These are phyloP conservation scores for Umbelopsis sp. DNA, from an alignment of 371 early-diverging fungal species.

Conservation along the genomic window DNA sequence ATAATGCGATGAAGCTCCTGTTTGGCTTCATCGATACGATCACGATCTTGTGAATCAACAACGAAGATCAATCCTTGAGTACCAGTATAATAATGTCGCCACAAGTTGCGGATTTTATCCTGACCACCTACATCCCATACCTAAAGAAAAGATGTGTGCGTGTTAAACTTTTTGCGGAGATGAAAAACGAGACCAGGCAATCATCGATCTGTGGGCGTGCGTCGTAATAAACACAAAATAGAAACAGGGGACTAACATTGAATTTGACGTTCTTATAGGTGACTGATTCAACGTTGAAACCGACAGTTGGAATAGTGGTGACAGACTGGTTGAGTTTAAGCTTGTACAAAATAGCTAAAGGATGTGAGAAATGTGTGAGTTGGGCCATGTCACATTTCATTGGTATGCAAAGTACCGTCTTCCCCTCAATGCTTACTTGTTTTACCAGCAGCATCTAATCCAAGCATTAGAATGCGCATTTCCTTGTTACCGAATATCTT, in stretches of 20 bases:
- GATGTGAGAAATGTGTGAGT: neutral
- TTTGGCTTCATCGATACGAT: slow-evolving; percentile 84
- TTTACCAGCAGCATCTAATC: slow-evolving; percentile 94
- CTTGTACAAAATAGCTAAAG: slow-evolving; percentile 83
- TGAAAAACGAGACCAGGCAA: neutral
- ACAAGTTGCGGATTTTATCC: slow-evolving; percentile 87
- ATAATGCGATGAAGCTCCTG: slow-evolving; percentile 83
- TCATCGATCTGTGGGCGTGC: neutral
- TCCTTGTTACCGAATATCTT: slow-evolving; percentile 84
- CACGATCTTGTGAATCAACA: slow-evolving; percentile 84
- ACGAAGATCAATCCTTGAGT: slow-evolving; percentile 90
- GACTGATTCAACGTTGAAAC: slow-evolving; percentile 88
- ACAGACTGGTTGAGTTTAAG: slow-evolving; percentile 86
- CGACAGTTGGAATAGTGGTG: slow-evolving; percentile 89
- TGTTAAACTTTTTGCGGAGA: too few species aligned
- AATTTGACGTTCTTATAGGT: slow-evolving; percentile 91
- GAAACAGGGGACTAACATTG: slow-evolving; percentile 64
- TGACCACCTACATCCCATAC: slow-evolving; percentile 88
- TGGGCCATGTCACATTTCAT: neutral
- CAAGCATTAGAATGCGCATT: slow-evolving; percentile 90
- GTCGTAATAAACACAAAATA: neutral
- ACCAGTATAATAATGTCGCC: slow-evolving; percentile 89
- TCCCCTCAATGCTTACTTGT: slow-evolving; percentile 62
- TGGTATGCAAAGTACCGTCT: too few species aligned
- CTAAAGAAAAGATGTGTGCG: neutral